Percentiles rank a stretch among this genome's conserved stretches.
These are phyloP conservation scores for Calonectria pseudoreteaudii DNA, from an alignment of 2,329 filamentous ascomycete genomes.

Conservation along the genomic window DNA sequence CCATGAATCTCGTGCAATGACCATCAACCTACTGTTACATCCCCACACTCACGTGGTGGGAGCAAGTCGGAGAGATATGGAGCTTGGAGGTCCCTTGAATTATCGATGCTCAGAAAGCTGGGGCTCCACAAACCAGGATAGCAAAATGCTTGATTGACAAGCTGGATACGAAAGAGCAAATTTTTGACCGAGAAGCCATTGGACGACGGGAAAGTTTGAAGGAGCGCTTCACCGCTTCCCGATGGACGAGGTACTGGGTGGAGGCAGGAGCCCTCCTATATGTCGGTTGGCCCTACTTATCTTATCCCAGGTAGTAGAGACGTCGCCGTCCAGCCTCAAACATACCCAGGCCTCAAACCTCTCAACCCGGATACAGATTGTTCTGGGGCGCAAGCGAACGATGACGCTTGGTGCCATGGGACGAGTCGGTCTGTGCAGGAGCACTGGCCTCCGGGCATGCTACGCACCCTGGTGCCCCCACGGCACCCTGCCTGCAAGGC, in stretches of 20 bases:
- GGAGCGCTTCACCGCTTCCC: constrained; percentile 20
- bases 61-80: constrained; percentile 16
- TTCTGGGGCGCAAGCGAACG: constrained; percentile 26
- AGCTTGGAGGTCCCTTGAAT: constrained; percentile 19
- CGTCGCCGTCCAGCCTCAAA: constrained; percentile 29
- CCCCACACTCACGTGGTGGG: constrained; percentile 42
- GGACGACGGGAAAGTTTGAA: background rate
- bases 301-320: constrained; percentile 6
- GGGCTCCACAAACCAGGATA: constrained; percentile 28
- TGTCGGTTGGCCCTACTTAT: constrained; percentile 10
- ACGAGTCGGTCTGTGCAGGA: constrained; percentile 39
- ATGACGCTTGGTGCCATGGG: constrained; percentile 37
- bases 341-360: background rate
- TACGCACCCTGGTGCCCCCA: constrained; percentile 35
- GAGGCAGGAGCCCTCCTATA: constrained; percentile 14
- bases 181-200: background rate
- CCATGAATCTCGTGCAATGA: constrained; percentile 21
- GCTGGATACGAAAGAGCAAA: background rate
- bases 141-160: background rate
- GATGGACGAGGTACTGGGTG: constrained; percentile 7
- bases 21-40: constrained; percentile 25
- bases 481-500: constrained; percentile 26
- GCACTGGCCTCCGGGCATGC: constrained; percentile 24
- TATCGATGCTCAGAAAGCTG: constrained; percentile 23
- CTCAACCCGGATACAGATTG: constrained; percentile 18